phyloP scores from a whole-genome alignment of 2,329 filamentous ascomycete species.

The Truncatella angustata region DNA sequence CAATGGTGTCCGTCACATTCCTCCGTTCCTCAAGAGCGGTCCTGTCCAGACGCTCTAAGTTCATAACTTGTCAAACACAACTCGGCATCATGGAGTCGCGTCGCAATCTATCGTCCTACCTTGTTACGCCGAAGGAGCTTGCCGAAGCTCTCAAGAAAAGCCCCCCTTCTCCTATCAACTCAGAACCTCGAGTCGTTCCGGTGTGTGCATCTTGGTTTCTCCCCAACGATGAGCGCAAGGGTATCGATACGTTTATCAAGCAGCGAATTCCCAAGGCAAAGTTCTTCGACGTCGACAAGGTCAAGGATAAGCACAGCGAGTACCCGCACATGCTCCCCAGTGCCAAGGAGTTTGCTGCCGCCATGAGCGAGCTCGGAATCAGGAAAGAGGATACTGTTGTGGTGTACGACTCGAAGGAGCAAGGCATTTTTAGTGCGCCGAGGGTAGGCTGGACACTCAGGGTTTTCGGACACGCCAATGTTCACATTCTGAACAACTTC shows the following conservation, averaged over 20 bases:
- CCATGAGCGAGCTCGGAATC: constrained; percentile 88
- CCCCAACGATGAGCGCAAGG: constrained; percentile 83
- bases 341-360: constrained; percentile 75
- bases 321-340: constrained; percentile 97
- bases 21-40: constrained; percentile 40
- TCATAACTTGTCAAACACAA: constrained; percentile 21
- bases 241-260: constrained; percentile 76
- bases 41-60: constrained; percentile 34
- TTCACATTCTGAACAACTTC: constrained; percentile 95
- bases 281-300: constrained; percentile 94
- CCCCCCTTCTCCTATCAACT: constrained; percentile 73
- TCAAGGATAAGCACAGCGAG: constrained; percentile 82
- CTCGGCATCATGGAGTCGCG: constrained; percentile 36
- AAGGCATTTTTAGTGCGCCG: constrained; percentile 92
- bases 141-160: constrained; percentile 79
- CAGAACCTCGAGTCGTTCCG: constrained; percentile 79
- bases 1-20: constrained; percentile 43
- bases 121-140: constrained; percentile 83
- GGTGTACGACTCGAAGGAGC: constrained; percentile 88
- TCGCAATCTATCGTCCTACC: constrained; percentile 71
- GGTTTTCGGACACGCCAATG: constrained; percentile 83
- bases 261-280: constrained; percentile 84
- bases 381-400: constrained; percentile 85
- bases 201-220: constrained; percentile 96
- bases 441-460: constrained; percentile 91